Percentiles rank a stretch among this genome's conserved stretches.
Evolutionary conservation across 164 flowering plant genomes (phyloP).

Genomic region (grape (Vitis vinifera)): DNA sequence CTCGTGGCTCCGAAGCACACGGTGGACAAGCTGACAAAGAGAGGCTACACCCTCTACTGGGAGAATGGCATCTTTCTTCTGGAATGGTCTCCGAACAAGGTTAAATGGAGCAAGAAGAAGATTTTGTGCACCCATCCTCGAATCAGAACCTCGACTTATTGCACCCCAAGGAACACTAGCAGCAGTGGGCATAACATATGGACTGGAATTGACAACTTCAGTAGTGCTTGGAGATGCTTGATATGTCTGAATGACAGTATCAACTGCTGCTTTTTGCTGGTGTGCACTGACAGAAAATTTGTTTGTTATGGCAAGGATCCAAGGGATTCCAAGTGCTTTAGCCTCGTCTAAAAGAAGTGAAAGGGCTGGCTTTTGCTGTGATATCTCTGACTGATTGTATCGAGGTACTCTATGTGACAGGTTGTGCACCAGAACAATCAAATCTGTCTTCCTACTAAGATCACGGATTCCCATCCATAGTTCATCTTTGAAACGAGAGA

Average conservation of each 20-base stretch:
- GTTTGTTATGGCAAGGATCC: slow-evolving; percentile 94
- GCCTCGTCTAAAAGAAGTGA: slow-evolving; percentile 81
- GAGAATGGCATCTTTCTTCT: slow-evolving; percentile 57
- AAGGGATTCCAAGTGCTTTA: slow-evolving; percentile 86
- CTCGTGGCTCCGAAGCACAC: slow-evolving; percentile 67
- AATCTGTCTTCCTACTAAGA: slow-evolving; percentile 76
- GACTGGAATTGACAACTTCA: slow-evolving; percentile 78
- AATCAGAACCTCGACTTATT: slow-evolving; percentile 31
- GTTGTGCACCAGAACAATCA: slow-evolving; percentile 93
- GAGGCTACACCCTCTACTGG: slow-evolving; percentile 79
- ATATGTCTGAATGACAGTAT: slow-evolving; percentile 72
- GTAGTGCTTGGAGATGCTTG: slow-evolving; percentile 65
- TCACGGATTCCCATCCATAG: slow-evolving; percentile 88
- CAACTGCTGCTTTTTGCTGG: slow-evolving; percentile 74
- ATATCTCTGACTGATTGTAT: slow-evolving; percentile 36
- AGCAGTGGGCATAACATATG: slow-evolving; percentile 69
- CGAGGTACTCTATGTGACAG: slow-evolving; percentile 84
- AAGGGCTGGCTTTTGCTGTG: slow-evolving; percentile 69
- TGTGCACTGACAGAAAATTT: slow-evolving; percentile 95
- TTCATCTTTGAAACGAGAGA: slow-evolving; percentile 69
- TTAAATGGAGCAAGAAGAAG: slow-evolving; percentile 59
- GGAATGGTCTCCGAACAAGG: slow-evolving; percentile 77
- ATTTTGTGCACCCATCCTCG: slow-evolving; percentile 39
- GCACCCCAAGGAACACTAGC: slow-evolving; percentile 47
- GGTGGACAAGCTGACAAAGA: slow-evolving; percentile 67